These are phyloP conservation scores for Myxozyma lipomycoides DNA, from an alignment of 805 yeast genomes.

Conservation along the genomic window DNA sequence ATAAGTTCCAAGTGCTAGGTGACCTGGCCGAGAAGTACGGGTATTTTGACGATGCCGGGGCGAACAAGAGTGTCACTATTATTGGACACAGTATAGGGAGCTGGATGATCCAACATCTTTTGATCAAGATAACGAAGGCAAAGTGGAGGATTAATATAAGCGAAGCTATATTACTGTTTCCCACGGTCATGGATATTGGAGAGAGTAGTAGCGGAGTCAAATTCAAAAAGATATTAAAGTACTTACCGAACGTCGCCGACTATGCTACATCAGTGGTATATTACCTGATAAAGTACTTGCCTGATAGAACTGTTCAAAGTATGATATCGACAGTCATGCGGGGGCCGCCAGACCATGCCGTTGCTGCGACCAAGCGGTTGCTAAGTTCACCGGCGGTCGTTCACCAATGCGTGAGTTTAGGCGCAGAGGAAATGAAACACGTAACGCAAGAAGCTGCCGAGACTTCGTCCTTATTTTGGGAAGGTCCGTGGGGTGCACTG, in stretches of 20 bases:
- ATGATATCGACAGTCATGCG: constrained; percentile 36
- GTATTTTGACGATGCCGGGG: constrained; percentile 1
- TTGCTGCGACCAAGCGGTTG: constrained; percentile 44
- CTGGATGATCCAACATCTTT: constrained; percentile 55
- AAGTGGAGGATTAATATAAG: constrained; percentile 36
- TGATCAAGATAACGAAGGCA: constrained; percentile 32
- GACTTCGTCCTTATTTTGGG: constrained; percentile 45
- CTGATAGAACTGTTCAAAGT: constrained; percentile 32
- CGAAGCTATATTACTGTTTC: constrained; percentile 61
- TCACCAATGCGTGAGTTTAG: constrained; percentile 54
- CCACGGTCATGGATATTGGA: constrained; percentile 63
- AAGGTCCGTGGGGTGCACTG: constrained; percentile 39
- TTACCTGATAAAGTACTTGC: constrained; percentile 11
- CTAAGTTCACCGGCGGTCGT: constrained; percentile 45
- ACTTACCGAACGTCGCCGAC: constrained; percentile 28
- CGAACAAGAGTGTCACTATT: constrained; percentile 42
- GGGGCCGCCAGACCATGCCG: constrained; percentile 36
- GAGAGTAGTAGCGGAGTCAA: constrained; percentile 42
- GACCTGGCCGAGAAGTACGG: constrained; percentile 30
- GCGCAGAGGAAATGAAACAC: constrained; percentile 53
- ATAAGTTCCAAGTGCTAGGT: constrained; percentile 51
- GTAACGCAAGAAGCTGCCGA: constrained; percentile 45
- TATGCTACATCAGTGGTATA: constrained; percentile 35
- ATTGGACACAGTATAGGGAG: constrained; percentile 73
- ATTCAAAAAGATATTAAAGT: constrained; percentile 32